Evolutionary conservation across 2,329 filamentous ascomycete genomes (phyloP), one percentile per base, ranked within the genome.

Genomic region (Claviceps citrina): DNA sequence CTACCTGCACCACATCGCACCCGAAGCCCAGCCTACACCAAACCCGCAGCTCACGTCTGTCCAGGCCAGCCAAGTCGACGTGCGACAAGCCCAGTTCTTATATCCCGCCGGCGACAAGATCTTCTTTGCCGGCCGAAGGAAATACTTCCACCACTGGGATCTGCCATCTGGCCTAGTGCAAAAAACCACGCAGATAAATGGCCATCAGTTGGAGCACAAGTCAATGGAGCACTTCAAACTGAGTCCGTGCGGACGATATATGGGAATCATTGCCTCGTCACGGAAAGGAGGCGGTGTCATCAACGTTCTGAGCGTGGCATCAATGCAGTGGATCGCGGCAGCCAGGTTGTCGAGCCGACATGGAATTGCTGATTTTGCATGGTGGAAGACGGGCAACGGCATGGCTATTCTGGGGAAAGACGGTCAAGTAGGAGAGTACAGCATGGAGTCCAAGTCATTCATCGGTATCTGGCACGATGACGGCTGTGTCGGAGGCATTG

Each of bases 91-190:
- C 6, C 73, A 81, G 28, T 96, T 98, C 59, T 67, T 86, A 42
- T 73, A 71, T 20, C 76, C 81, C 4, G 64, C 64, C 13, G 84
- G 83, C 46, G 78, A 81, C 46, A 81, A 81, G 50, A 81, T 98
- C 48, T 84, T 94, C 59, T 83, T 95, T 44, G 82, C 86, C 15
- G 87, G 87, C 28, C 80, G 89, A 27, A 76, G 91, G 37, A 78
- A 78, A 46, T 96, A 86, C 65, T 95, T 96, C 61, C 91, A 96
- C 62, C 78, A 81, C 48, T 98, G 91, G 91, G 80, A 96, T 53
- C 71, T 98, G 19, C 68, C 80, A 32, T 79, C 81, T 0, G 91
- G 91, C 32, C 66, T 70, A 10, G 77, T 98, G 36, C 81, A 89
- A 52, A 94, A 93, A 61, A 73, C 93, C 33, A 77, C 75, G 49